Evolutionary conservation across 2,329 filamentous ascomycete genomes (phyloP).

Genomic region (Fusarium denticulatum): DNA sequence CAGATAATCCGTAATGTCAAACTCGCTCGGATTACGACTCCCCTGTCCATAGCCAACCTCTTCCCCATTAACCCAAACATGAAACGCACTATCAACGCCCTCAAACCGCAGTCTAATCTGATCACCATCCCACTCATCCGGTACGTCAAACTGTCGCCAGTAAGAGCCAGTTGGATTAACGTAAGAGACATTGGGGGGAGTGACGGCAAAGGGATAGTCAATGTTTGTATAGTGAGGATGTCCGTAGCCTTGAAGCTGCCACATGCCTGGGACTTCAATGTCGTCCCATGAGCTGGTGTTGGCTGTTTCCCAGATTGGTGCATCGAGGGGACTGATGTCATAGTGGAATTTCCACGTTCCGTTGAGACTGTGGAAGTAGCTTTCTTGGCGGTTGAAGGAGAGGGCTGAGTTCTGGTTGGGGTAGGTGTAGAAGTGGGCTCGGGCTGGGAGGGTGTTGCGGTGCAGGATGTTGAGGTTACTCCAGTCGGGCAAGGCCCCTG

Average conservation of each 20-base stretch:
- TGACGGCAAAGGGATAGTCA: too few species aligned
- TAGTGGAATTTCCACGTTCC: slow-evolving; percentile 30
- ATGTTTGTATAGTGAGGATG: slow-evolving; percentile 57
- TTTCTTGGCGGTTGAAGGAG: not conserved
- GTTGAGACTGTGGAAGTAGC: slow-evolving; percentile 2
- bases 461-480: slow-evolving; percentile 7
- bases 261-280: slow-evolving; percentile 73
- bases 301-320: slow-evolving; percentile 1
- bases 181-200: slow-evolving; percentile 71
- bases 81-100: slow-evolving; percentile 77
- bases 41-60: slow-evolving; percentile 78
- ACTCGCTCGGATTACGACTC: slow-evolving; percentile 76
- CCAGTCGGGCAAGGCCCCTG: slow-evolving; percentile 14
- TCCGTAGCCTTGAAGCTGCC: slow-evolving; percentile 76
- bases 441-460: slow-evolving; percentile 4
- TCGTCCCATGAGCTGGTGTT: slow-evolving; percentile 40
- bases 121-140: slow-evolving; percentile 55
- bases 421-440: slow-evolving; percentile 29
- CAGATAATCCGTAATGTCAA: slow-evolving; percentile 70
- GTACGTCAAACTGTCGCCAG: slow-evolving; percentile 64
- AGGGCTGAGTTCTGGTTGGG: not conserved
- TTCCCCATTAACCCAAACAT: slow-evolving; percentile 74
- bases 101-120: slow-evolving; percentile 77
- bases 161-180: slow-evolving; percentile 75
- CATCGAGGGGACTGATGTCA: slow-evolving; percentile 6